Percentiles rank a stretch among this genome's conserved stretches.
phyloP scores from a whole-genome alignment of 306 rosid species.

The Trifolium pratense region DNA sequence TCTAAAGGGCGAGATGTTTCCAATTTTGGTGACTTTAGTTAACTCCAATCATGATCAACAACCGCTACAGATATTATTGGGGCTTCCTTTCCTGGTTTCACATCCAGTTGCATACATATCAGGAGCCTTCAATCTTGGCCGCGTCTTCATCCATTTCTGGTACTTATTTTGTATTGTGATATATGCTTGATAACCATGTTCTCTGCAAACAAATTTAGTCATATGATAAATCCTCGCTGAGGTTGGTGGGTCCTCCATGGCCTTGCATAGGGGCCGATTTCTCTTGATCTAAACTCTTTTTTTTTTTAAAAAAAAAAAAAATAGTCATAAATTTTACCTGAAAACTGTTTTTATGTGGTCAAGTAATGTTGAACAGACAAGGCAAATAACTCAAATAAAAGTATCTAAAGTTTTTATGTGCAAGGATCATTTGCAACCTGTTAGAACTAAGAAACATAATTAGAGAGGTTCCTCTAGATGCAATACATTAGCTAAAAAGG shows the following conservation, averaged over 20 bases:
- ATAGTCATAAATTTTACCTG: not conserved
- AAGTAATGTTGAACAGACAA: constrained; percentile 27
- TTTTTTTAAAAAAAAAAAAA: not conserved
- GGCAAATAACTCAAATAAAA: not conserved
- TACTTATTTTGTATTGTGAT: constrained; percentile 44
- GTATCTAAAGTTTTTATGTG: not conserved
- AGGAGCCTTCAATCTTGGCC: constrained; percentile 91
- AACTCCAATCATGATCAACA: constrained; percentile 50
- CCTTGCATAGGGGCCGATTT: not conserved
- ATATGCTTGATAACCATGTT: constrained; percentile 35
- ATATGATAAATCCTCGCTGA: not conserved
- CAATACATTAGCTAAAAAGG: constrained; percentile 9
- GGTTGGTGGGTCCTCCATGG: not conserved
- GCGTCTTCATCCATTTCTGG: constrained; percentile 96
- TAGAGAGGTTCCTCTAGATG: constrained; percentile 12
- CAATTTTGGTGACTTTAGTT: constrained; percentile 46
- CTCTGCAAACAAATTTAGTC: constrained; percentile 19
- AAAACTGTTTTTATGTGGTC: constrained; percentile 9
- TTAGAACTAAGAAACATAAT: not conserved
- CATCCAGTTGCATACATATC: constrained; percentile 83
- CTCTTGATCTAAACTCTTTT: not conserved
- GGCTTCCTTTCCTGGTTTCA: constrained; percentile 82
- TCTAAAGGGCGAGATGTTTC: constrained; percentile 48
- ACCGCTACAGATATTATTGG: constrained; percentile 80
- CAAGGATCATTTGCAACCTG: constrained; percentile 15